Conservation (phyloP, 2,329 filamentous ascomycete species). For the Catunica adiposa region DNA sequence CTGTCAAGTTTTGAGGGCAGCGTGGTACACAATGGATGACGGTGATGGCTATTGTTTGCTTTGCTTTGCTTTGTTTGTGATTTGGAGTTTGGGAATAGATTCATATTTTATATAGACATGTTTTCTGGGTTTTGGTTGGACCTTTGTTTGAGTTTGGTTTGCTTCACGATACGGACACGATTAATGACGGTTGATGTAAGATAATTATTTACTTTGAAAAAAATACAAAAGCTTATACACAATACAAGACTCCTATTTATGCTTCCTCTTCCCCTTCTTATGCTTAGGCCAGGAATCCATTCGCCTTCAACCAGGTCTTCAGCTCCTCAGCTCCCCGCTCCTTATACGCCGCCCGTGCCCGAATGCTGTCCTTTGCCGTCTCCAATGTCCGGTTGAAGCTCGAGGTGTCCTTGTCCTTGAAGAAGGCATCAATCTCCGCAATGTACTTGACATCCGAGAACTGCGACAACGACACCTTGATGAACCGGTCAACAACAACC, state of each 20-base stretch:
- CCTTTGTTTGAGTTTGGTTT: too few relatives aligned
- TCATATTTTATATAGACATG: too few relatives aligned
- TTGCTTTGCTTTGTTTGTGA: too few relatives aligned
- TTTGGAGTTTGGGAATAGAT: too few relatives aligned
- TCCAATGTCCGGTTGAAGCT: slow-evolving; percentile 75
- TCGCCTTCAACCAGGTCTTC: slow-evolving; percentile 58
- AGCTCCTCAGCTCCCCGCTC: slow-evolving; percentile 56
- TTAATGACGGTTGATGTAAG: neutral
- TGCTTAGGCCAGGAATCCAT: slow-evolving; percentile 26
- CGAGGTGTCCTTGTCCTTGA: slow-evolving; percentile 68
- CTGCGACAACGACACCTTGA: slow-evolving; percentile 60
- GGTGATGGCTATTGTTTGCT: too few relatives aligned
- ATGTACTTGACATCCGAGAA: slow-evolving; percentile 56
- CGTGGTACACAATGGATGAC: too few relatives aligned
- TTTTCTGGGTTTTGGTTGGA: too few relatives aligned
- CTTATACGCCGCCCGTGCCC: slow-evolving; percentile 67
- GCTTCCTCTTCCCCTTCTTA: neutral
- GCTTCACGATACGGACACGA: too few relatives aligned
- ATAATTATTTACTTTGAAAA: neutral
- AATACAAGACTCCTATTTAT: neutral
- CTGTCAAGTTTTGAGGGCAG: too few relatives aligned
- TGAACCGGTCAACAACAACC: slow-evolving; percentile 75
- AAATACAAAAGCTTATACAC: neutral
- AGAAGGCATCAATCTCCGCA: slow-evolving; percentile 70
- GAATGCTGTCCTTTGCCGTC: slow-evolving; percentile 73